Percentiles rank a stretch among this genome's conserved stretches.
Evolutionary conservation across 2,329 filamentous ascomycete species (phyloP).

Genomic region (Exophiala phaeomuriformis): DNA sequence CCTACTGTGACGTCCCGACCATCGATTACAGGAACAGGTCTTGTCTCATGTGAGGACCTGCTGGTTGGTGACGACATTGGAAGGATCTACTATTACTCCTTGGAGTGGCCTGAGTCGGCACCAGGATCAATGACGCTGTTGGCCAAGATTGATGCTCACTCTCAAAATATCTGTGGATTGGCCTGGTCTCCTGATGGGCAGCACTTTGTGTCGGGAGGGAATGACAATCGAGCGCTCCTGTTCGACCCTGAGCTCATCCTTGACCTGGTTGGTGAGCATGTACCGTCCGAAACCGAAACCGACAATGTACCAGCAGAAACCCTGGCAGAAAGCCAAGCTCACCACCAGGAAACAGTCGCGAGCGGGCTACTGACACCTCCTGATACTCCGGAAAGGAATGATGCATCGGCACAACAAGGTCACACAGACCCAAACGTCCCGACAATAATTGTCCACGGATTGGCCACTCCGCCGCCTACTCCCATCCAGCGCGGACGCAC

Average conservation of each 20-base stretch:
- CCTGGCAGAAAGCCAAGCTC: neutral
- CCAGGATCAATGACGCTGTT: slow-evolving; percentile 66
- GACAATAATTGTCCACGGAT: neutral
- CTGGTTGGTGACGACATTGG: slow-evolving; percentile 79
- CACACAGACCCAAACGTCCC: neutral
- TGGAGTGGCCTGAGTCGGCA: slow-evolving; percentile 64
- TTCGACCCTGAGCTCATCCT: slow-evolving; percentile 63
- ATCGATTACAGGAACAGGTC: slow-evolving; percentile 43
- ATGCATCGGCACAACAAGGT: neutral
- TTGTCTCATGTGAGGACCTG: slow-evolving; percentile 66
- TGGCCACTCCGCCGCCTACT: slow-evolving; percentile 7
- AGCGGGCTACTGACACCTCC: slow-evolving; percentile 9
- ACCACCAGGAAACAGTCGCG: neutral
- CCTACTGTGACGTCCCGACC: slow-evolving; percentile 50
- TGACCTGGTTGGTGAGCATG: slow-evolving; percentile 7
- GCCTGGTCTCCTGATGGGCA: slow-evolving; percentile 72
- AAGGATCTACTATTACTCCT: slow-evolving; percentile 75
- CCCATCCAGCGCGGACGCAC: slow-evolving; percentile 5
- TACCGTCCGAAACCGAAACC: slow-evolving; percentile 3
- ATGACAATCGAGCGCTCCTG: slow-evolving; percentile 82
- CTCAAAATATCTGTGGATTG: slow-evolving; percentile 88
- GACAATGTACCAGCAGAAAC: neutral
- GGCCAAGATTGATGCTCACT: slow-evolving; percentile 68
- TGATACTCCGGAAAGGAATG: slow-evolving; percentile 4
- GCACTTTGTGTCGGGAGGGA: slow-evolving; percentile 78